phyloP scores from a whole-genome alignment of 139 green algal genomes.

The Penium margaritaceum region DNA sequence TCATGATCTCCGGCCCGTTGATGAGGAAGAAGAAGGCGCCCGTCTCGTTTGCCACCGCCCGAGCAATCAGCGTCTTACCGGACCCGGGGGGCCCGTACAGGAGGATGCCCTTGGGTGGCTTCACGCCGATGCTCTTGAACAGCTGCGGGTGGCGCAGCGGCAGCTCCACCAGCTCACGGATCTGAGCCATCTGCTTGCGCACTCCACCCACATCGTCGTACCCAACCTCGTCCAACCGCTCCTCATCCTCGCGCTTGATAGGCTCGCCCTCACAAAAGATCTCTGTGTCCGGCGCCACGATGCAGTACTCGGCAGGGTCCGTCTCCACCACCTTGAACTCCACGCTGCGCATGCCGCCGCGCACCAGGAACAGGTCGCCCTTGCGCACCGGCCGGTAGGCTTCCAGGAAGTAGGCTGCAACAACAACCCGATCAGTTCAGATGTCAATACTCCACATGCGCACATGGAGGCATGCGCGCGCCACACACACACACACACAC shows the following conservation, averaged over 20 bases:
- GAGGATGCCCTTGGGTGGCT: constrained; percentile 98
- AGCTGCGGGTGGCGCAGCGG: constrained; percentile 93
- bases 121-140: constrained; percentile 99
- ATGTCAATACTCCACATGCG: too few relatives aligned
- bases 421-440: too few relatives aligned
- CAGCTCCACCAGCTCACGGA: constrained; percentile 85
- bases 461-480: too few relatives aligned
- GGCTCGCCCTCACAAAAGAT: constrained; percentile 87
- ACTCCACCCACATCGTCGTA: constrained; percentile 98
- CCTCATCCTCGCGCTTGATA: constrained; percentile 94
- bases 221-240: constrained; percentile 87
- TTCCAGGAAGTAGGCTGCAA: constrained; percentile 88
- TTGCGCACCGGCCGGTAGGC: constrained; percentile 96
- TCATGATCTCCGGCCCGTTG: constrained; percentile 99
- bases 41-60: constrained; percentile 97
- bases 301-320: constrained; percentile 90
- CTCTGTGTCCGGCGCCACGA: constrained; percentile 96
- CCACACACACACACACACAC: too few relatives aligned
- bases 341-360: constrained; percentile 91
- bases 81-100: constrained; percentile 86
- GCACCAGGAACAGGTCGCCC: constrained; percentile 92
- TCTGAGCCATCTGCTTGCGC: constrained; percentile 97
- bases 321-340: constrained; percentile 98
- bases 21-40: constrained; percentile 98
- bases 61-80: constrained; percentile 95